Percentiles rank a stretch among this genome's conserved stretches.
phyloP scores from a whole-genome alignment of 352 stramenopile species.

The Phytophthora idaei region DNA sequence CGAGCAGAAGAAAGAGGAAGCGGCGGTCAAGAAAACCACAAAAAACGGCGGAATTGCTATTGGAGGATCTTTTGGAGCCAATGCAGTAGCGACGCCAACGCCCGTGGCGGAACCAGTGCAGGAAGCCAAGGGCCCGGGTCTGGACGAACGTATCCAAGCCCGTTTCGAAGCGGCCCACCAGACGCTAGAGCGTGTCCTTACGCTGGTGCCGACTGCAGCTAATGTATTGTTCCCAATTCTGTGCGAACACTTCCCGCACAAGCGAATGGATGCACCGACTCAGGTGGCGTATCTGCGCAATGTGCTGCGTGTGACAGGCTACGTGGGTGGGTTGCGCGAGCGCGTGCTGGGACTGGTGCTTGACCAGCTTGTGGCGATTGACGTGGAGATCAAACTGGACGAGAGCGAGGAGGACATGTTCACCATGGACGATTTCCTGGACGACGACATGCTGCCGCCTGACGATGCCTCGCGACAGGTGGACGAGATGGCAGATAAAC shows the following conservation, averaged over 20 bases:
- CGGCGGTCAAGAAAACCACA: conserved; percentile 9
- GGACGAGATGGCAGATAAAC: conserved; percentile 88
- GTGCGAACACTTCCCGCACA: conserved; percentile 84
- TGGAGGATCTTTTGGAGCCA: conserved; percentile 47
- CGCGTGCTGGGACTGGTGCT: conserved; percentile 86
- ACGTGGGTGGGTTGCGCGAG: conserved; percentile 74
- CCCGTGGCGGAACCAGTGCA: conserved; percentile 18
- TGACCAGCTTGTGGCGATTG: conserved; percentile 84
- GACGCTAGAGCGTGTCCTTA: conserved; percentile 67
- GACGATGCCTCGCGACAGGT: conserved; percentile 47
- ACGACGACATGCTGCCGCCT: conserved; percentile 75
- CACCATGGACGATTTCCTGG: conserved; percentile 82
- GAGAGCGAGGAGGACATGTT: conserved; percentile 86
- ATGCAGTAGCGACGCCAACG: neutral
- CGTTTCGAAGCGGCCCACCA: conserved; percentile 69
- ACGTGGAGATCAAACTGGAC: conserved; percentile 91
- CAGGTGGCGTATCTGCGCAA: conserved; percentile 80
- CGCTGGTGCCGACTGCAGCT: conserved; percentile 72
- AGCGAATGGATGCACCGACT: conserved; percentile 67
- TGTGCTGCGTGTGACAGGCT: conserved; percentile 69
- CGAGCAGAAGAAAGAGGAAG: conserved; percentile 10
- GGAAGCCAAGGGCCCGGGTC: conserved; percentile 15
- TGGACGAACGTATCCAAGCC: conserved; percentile 61
- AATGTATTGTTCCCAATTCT: conserved; percentile 82
- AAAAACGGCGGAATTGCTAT: conserved; percentile 42